Evolutionary conservation across 257 asterid genomes (phyloP).

Genomic region (Gentiana macrophylla): DNA sequence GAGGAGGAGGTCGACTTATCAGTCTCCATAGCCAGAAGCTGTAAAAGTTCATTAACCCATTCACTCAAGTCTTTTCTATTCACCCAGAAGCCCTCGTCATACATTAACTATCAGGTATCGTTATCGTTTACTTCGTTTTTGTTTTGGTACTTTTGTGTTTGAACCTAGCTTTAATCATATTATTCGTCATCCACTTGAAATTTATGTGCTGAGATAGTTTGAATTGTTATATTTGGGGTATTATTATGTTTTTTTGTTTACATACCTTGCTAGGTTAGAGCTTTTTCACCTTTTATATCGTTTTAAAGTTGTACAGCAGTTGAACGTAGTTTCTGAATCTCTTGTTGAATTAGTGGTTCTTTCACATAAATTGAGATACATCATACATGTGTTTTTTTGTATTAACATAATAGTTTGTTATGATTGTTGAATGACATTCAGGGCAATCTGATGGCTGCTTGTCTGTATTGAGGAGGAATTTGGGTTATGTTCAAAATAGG

Average conservation of each 20-base stretch:
- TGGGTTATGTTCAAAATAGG: constrained; percentile 50
- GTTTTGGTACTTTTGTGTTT: background rate
- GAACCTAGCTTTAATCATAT: constrained; percentile 6
- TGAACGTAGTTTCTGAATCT: background rate
- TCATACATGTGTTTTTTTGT: background rate
- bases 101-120: constrained; percentile 12
- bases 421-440: constrained; percentile 6
- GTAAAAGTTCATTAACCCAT: background rate
- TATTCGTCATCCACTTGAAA: background rate
- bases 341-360: background rate
- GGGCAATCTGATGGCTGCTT: constrained; percentile 5
- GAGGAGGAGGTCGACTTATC: constrained; percentile 9
- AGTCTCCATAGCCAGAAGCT: background rate
- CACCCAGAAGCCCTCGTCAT: background rate
- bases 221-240: background rate
- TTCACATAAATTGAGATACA: background rate
- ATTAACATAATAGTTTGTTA: background rate
- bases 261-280: background rate
- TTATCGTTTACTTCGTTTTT: background rate
- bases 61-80: background rate
- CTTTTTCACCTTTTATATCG: background rate
- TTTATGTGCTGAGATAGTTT: background rate
- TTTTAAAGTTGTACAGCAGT: constrained; percentile 1
- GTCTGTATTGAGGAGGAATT: constrained; percentile 20
- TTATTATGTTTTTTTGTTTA: background rate